Percentiles rank a stretch among this genome's conserved stretches.
phyloP scores from a whole-genome alignment of 1,284 basidiomycete species.

The Megacollybia platyphylla region DNA sequence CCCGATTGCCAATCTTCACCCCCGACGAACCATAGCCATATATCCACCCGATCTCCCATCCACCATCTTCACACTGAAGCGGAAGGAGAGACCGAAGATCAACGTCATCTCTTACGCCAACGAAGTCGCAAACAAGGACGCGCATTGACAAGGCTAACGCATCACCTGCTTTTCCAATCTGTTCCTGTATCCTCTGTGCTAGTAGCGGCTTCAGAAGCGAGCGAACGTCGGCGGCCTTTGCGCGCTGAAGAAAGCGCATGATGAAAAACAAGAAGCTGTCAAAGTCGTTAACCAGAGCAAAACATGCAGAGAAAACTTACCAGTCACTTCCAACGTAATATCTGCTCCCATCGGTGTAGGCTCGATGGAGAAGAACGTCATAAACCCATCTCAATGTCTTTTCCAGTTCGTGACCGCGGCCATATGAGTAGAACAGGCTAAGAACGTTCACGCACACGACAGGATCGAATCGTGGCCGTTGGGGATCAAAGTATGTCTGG shows the following conservation, averaged over 20 bases:
- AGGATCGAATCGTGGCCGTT: conserved; percentile 37
- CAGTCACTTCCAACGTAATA: conserved; percentile 39
- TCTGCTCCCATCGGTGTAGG: conserved; percentile 41
- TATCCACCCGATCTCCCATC: conserved; percentile 24
- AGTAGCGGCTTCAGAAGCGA: conserved; percentile 23
- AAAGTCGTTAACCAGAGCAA: no score
- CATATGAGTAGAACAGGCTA: conserved; percentile 33
- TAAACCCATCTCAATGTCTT: conserved; percentile 37
- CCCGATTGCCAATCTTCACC: conserved; percentile 22
- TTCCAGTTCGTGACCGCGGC: conserved; percentile 31
- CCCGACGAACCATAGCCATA: conserved; percentile 25
- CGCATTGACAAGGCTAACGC: conserved; percentile 28
- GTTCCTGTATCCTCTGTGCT: conserved; percentile 30
- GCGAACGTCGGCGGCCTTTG: conserved; percentile 20
- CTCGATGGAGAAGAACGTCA: conserved; percentile 34
- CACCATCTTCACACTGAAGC: conserved; percentile 25
- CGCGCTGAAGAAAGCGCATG: conserved; percentile 27
- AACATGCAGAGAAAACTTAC: background rate
- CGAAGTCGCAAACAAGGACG: conserved; percentile 14
- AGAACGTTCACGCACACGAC: conserved; percentile 40
- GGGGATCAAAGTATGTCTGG: conserved; percentile 42
- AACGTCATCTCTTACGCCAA: conserved; percentile 15
- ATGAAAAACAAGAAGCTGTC: conserved; percentile 38
- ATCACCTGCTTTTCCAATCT: conserved; percentile 36
- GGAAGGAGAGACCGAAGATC: conserved; percentile 17